Evolutionary conservation across 345 rosid genomes (phyloP), one percentile per base, ranked within the genome.

Genomic region (Populus alba): DNA sequence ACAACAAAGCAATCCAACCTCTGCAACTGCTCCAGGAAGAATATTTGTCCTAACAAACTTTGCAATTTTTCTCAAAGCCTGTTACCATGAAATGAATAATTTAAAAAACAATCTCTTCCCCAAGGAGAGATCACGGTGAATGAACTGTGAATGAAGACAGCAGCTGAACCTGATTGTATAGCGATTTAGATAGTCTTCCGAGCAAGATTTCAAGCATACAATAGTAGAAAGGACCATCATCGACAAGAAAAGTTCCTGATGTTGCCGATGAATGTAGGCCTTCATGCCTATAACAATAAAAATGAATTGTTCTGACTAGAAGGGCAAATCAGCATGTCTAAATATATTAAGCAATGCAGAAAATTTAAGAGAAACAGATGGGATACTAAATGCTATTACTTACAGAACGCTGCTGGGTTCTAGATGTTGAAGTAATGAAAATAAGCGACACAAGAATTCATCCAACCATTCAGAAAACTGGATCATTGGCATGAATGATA

Each of bases 21-120:
- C 99, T 10, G 99, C 98, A 85, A 96, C 83, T 81, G 99, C 98
- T 79, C 99, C 99, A 70, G 98, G 99, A 84, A 96, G 99, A 87
- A 96, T 92, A 83, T 88, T 96, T 81, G 95, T 87, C 83, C 82
- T 85, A 47, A 96, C 97, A 85, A 96, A 96, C 87, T 96, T 96
- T 51, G 99, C 88, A 82, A 96, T 92, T 86, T 94, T 94, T 88
- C 87, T 92, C 88, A 96, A 85, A 75, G 97, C 99, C 99, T 96
- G 91, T 83, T 67, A 79, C 33, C 70, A 79, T 74, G 65, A 37
- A 77, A 70, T 23, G 35, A 72, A 78, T 55, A 78, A 62, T 77
- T 77, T 63, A 77, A n/a, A 65, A 63, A 29, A 29, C 57, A 37
- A 69, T 77, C 57, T 62, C 20, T 51, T 23, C 41, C 59, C 43